Evolutionary conservation across 2,329 filamentous ascomycete genomes (phyloP).

Genomic region (Penicillium sp.): DNA sequence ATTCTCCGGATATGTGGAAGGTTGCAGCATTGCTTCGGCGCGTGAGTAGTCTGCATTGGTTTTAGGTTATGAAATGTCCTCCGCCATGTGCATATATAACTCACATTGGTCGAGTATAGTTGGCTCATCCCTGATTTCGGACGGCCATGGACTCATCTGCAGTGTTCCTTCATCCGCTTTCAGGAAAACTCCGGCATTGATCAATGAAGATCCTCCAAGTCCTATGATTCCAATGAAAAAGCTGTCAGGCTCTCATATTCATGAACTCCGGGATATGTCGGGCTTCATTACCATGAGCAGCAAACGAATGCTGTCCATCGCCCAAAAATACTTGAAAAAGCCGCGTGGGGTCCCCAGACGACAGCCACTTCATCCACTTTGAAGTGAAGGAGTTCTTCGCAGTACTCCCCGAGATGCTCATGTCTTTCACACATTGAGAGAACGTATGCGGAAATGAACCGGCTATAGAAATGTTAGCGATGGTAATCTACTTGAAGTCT

Average conservation of each 20-base stretch:
- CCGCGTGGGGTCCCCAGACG: constrained; percentile 53
- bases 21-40: constrained; percentile 17
- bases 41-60: constrained; percentile 13
- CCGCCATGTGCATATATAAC: background rate
- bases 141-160: constrained; percentile 56
- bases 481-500: background rate
- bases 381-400: background rate
- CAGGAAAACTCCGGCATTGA: constrained; percentile 67
- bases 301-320: constrained; percentile 61
- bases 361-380: constrained; percentile 6
- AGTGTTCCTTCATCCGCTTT: constrained; percentile 57
- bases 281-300: constrained; percentile 53
- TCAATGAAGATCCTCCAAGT: constrained; percentile 61
- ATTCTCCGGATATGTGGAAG: constrained; percentile 9
- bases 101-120: constrained; percentile 9
- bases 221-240: constrained; percentile 36
- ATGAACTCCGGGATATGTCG: background rate
- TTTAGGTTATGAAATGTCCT: background rate
- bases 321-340: constrained; percentile 64
- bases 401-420: constrained; percentile 11
- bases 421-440: constrained; percentile 6
- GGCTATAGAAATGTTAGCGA: constrained; percentile 1
- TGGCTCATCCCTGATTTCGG: constrained; percentile 31
- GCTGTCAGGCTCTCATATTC: background rate
- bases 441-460: constrained; percentile 15